Evolutionary conservation across 139 green algal species (phyloP).

Genomic region (Micractinium conductrix): DNA sequence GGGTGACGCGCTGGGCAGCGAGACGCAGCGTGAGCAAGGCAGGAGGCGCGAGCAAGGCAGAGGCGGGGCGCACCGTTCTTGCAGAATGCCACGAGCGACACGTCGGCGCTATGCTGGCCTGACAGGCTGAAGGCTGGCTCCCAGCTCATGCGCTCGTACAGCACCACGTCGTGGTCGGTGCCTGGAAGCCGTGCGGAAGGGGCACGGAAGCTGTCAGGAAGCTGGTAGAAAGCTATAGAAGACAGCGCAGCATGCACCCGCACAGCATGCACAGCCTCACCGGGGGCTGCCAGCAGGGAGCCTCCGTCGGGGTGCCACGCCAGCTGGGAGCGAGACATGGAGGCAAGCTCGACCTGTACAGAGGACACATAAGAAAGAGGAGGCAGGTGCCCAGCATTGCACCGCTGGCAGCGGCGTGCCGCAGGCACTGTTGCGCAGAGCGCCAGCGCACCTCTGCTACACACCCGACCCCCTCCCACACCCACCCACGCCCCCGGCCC

Average conservation of each 20-base stretch:
- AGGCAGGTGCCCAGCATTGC: no score
- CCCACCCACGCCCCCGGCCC: neutral
- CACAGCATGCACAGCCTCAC: neutral
- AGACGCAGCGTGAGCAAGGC: no score
- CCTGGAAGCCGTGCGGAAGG: no score
- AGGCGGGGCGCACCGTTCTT: conserved; percentile 76
- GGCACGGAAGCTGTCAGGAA: conserved; percentile 9
- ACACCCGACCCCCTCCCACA: neutral
- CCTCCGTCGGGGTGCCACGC: conserved; percentile 80
- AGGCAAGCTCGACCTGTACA: conserved; percentile 41
- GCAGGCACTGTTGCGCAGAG: no score
- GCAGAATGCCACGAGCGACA: conserved; percentile 73
- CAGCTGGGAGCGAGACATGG: conserved; percentile 22
- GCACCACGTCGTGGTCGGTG: conserved; percentile 46
- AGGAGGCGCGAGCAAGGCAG: neutral
- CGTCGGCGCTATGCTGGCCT: conserved; percentile 48
- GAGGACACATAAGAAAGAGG: no score
- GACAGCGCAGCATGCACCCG: neutral
- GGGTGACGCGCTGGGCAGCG: no score
- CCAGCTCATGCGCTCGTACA: conserved; percentile 79
- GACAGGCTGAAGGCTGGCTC: conserved; percentile 34
- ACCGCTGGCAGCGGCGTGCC: no score
- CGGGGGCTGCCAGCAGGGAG: conserved; percentile 65
- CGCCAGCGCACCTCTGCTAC: no score
- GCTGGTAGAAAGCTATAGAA: neutral